Percentiles rank a stretch among this genome's conserved stretches.
These are phyloP conservation scores for Tricholoma terreum DNA, from an alignment of 768 basidiomycete genomes.

Conservation along the genomic window DNA sequence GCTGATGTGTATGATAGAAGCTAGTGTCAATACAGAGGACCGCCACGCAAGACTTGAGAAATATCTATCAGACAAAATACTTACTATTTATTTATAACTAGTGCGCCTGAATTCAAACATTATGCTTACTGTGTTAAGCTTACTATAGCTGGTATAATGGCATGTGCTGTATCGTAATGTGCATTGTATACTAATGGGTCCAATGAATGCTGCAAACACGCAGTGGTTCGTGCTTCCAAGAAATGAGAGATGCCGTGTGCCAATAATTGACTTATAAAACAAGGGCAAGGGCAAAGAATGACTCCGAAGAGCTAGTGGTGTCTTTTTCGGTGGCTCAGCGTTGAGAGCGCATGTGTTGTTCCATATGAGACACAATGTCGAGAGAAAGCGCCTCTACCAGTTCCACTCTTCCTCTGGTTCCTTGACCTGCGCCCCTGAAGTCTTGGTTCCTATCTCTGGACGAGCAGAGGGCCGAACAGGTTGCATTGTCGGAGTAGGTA, in stretches of 20 bases:
- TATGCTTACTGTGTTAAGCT: too few relatives aligned
- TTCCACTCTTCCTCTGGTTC: slow-evolving; percentile 54
- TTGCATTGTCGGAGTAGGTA: slow-evolving; percentile 2
- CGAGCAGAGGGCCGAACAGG: not conserved
- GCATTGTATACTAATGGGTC: not conserved
- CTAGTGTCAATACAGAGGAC: too few relatives aligned
- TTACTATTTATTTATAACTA: too few relatives aligned
- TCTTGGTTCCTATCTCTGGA: not conserved
- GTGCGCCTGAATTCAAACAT: too few relatives aligned
- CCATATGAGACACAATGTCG: too few relatives aligned
- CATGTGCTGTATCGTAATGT: not conserved
- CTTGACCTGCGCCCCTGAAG: slow-evolving; percentile 9
- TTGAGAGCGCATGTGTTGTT: not conserved
- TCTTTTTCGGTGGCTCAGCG: not conserved
- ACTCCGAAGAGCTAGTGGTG: not conserved
- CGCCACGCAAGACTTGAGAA: too few relatives aligned
- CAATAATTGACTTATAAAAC: too few relatives aligned
- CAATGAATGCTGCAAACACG: not conserved
- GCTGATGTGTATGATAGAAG: too few relatives aligned
- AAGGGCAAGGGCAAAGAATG: not conserved
- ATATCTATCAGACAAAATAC: too few relatives aligned
- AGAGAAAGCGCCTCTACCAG: slow-evolving; percentile 39
- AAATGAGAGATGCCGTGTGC: not conserved
- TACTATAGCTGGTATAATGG: too few relatives aligned
- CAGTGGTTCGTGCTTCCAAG: not conserved